Percentiles rank a stretch among this genome's conserved stretches.
phyloP scores from a whole-genome alignment of 1,284 basidiomycete genomes.

The Cystobasidium slooffiae region DNA sequence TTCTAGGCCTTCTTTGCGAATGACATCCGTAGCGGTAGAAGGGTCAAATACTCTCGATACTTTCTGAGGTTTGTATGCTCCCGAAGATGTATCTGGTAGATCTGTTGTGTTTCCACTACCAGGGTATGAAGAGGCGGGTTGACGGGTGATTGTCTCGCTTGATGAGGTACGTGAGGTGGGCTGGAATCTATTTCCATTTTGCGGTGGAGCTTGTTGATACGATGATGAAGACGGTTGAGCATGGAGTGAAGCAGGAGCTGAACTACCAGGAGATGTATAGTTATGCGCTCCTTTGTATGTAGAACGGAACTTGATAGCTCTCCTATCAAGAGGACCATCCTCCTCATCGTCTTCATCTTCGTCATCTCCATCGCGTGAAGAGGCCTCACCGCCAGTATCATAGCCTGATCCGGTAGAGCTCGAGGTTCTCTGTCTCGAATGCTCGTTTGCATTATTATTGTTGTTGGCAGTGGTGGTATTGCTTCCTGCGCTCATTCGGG shows the following conservation, averaged over 20 bases:
- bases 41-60: constrained; percentile 52
- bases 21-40: constrained; percentile 50
- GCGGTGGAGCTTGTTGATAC: background rate
- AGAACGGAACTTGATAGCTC: constrained; percentile 15
- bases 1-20: constrained; percentile 52
- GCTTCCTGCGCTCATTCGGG: background rate
- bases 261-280: background rate
- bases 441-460: background rate
- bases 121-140: background rate
- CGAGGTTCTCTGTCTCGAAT: constrained; percentile 16
- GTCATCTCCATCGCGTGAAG: constrained; percentile 36
- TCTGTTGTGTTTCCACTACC: background rate
- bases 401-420: constrained; percentile 20
- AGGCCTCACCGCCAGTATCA: constrained; percentile 40
- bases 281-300: background rate
- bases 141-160: constrained; percentile 28
- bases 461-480: background rate
- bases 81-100: constrained; percentile 32
- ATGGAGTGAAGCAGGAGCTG: background rate
- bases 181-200: background rate
- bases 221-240: no score
- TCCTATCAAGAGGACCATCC: constrained; percentile 12
- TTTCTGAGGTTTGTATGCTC: constrained; percentile 15
- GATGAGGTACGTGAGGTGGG: constrained; percentile 21
- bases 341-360: constrained; percentile 42